These are phyloP conservation scores for Peterozyma xylosa DNA, from an alignment of 805 yeast genomes.

Conservation along the genomic window DNA sequence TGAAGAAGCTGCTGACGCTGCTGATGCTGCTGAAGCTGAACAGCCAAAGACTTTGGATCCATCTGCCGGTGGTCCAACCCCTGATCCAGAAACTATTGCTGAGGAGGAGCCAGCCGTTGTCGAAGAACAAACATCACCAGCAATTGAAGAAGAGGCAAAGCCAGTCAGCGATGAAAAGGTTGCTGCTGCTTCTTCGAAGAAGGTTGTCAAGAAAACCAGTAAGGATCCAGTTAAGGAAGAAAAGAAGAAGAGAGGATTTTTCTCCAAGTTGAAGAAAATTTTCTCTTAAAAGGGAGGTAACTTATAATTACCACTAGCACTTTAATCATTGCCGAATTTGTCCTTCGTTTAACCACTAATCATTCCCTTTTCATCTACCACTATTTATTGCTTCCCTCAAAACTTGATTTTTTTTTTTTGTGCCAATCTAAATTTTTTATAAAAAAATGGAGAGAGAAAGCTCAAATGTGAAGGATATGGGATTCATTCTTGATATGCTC, in stretches of 20 bases:
- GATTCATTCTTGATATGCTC: too few species aligned
- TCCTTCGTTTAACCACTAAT: too few species aligned
- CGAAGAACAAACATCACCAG: background rate
- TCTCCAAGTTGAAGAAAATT: constrained; percentile 33
- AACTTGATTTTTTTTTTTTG: too few species aligned
- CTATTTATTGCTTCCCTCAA: too few species aligned
- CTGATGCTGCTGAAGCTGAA: constrained; percentile 6
- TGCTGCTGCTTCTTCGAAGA: too few species aligned
- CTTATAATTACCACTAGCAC: too few species aligned
- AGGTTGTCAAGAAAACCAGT: too few species aligned
- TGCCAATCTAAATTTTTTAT: too few species aligned
- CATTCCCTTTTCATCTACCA: too few species aligned
- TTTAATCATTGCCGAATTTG: too few species aligned
- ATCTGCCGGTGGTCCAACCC: background rate
- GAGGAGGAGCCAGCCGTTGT: background rate
- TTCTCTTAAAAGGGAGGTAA: constrained; percentile 17
- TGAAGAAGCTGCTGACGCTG: constrained; percentile 6
- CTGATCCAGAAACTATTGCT: constrained; percentile 1
- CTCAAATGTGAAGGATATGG: too few species aligned
- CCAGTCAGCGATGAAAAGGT: background rate
- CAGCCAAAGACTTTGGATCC: constrained; percentile 1
- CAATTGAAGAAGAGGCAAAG: constrained; percentile 1
- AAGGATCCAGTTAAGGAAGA: constrained; percentile 12
- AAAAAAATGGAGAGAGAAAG: too few species aligned
- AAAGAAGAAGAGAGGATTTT: constrained; percentile 33